Base-by-base conservation (phyloP, 305 asterid species). In the Fraxinus dipetala region DNA sequence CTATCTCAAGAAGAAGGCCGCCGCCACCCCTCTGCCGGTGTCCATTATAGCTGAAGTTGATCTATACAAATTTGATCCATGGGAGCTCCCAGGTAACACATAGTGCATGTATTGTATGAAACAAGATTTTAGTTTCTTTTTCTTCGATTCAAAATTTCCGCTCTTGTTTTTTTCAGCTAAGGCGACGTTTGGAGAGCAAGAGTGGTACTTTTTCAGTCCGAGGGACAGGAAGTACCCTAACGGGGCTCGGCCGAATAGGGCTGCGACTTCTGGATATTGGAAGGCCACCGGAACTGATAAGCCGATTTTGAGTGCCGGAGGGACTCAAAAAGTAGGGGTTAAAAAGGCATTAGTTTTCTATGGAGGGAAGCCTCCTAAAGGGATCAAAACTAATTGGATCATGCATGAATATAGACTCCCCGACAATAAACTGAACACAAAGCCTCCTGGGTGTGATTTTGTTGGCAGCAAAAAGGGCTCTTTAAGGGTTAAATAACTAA, bases 261-360 rank as follows among this genome's bases (percentile, higher is more conserved):
- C 98, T 0, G 97, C 97, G 5, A 94, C 97, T 0, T 93, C 98
- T 4, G 98, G 98, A 0, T 94, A 94, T 54, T 94, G 98, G 98
- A 94, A 94, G 86, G 98, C 98, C 56, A 94, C 98, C 2, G 98
- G 98, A 40, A 94, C 98, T 0, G 98, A 94, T 28, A 94, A 94
- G 83, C 98, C 98, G 72, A 95, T 94, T 11, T 87, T 94, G 63
- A 89, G 95, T 1, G 91, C 90, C 11, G 95, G 95, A 0, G 98
- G 97, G 77, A 89, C 93, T 4, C 97, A 94, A 63, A 93, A 90
- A 31, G 97, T 94, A 2, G 98, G 98, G 0, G 97, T 94, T 1
- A 94, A 94, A 28, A 94, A 94, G 76, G 97, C 97, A 0, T 80
- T 94, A 11, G 98, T 94, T 8, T 94, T 94, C 90, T 94, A 94